These are phyloP conservation scores for Candida gorgasii DNA, from an alignment of 805 yeast genomes.

Conservation along the genomic window DNA sequence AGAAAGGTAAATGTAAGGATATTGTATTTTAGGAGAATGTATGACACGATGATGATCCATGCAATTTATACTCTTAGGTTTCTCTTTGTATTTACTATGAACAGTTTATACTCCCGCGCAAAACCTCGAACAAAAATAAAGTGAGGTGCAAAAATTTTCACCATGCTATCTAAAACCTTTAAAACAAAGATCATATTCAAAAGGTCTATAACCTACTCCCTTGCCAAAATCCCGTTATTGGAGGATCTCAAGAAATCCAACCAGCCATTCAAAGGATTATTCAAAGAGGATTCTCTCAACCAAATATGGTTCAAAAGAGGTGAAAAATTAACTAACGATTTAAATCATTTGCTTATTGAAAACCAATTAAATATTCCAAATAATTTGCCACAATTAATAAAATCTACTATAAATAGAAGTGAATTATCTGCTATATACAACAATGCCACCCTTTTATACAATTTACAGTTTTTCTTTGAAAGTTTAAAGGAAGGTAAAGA, in stretches of 20 bases:
- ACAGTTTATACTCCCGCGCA: too few species aligned
- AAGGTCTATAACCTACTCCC: conserved; percentile 28
- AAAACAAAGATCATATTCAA: neutral
- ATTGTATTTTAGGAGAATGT: neutral
- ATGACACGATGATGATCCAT: too few species aligned
- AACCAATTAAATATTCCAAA: conserved; percentile 23
- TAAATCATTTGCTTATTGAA: conserved; percentile 34
- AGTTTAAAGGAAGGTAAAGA: conserved; percentile 29
- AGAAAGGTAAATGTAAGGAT: conserved; percentile 18
- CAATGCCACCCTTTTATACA: conserved; percentile 48
- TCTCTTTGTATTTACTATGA: too few species aligned
- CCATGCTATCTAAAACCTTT: conserved; percentile 1
- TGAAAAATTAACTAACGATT: conserved; percentile 30
- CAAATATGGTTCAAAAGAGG: conserved; percentile 45
- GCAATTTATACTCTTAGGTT: neutral
- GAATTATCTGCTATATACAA: conserved; percentile 46
- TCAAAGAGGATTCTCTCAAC: conserved; percentile 29
- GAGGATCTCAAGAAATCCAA: conserved; percentile 29
- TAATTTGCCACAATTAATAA: conserved; percentile 35
- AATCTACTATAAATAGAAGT: conserved; percentile 45
- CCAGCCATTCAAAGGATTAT: conserved; percentile 36
- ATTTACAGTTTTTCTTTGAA: conserved; percentile 50
- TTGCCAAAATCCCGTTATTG: conserved; percentile 33
- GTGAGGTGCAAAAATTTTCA: conserved; percentile 13
- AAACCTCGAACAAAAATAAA: too few species aligned